Evolutionary conservation across 768 basidiomycete species (phyloP), one percentile per base, ranked within the genome.

Genomic region (Podaxis carcinomalis): DNA sequence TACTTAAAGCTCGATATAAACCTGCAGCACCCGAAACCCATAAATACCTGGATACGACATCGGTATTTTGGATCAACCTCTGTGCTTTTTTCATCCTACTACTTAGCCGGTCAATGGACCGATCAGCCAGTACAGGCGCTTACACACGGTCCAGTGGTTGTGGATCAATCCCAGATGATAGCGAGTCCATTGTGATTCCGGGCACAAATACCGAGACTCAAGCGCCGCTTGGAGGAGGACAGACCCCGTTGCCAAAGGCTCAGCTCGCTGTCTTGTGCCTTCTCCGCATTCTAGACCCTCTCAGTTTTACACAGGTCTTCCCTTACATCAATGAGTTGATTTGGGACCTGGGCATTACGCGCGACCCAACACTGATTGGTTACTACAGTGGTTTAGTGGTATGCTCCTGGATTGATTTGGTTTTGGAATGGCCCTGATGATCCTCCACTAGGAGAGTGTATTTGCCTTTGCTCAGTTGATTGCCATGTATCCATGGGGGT

Each of bases 281-380:
- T 46, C 76, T 85, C 56, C 75, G 85, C 51, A 68, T 84, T 21
- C 74, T 83, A 56, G 86, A 87, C 59, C 84, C 86, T 5, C 75
- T 88, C 64, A 77, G 77, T 23, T 86, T 84, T 72, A 82, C 84
- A 0, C 84, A 88, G 68, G 82, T 88, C 52, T 83, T 84, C 62
- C 87, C 87, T 58, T 89, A 87, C 65, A 78, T 89, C 53, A 88
- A 88, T 56, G 77, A 88, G 67, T 84, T 88, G 74, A 79, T 89
- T 63, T 76, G 66, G 35, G 77, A 80, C 63, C 73, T 88, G 5
- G 75, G 80, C 66, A 73, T 86, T 51, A 80, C 82, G 16, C 72
- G 81, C 28, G 80, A 86, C 64, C 81, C 80, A 7, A 80, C 81
- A 3, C 74, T 79, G 66, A 76, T 86, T 27, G 87, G 85, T 1